Evolutionary conservation across 371 early-diverging fungal genomes (phyloP).

Genomic region (Entomophthora muscae): DNA sequence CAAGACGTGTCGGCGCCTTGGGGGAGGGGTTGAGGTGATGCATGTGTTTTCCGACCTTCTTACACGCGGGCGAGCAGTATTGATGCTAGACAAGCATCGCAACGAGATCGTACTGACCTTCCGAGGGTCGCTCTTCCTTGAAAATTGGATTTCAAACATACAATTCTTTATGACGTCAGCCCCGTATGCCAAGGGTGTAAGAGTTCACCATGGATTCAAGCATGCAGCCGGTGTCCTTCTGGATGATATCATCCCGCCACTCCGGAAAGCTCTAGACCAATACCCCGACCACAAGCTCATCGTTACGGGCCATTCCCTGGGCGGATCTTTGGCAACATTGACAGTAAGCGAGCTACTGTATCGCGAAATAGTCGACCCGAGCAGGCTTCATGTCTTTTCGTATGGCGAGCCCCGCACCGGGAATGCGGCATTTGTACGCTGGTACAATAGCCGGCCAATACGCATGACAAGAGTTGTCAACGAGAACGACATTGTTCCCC

Average conservation of each 20-base stretch:
- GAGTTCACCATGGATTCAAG: slow-evolving; percentile 3
- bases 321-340: slow-evolving; percentile 6
- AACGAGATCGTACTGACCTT: background rate
- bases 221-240: background rate
- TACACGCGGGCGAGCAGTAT: background rate
- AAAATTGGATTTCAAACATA: background rate
- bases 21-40: background rate
- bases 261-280: background rate
- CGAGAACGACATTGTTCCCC: slow-evolving; percentile 27
- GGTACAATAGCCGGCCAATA: slow-evolving; percentile 16
- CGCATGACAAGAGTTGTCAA: slow-evolving; percentile 22
- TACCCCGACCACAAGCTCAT: slow-evolving; percentile 9
- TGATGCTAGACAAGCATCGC: background rate
- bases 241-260: background rate
- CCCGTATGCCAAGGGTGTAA: no score
- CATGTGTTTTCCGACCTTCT: background rate
- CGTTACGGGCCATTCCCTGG: slow-evolving; percentile 11
- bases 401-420: slow-evolving; percentile 29
- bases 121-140: background rate
- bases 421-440: slow-evolving; percentile 21
- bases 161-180: no score
- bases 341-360: background rate
- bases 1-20: background rate
- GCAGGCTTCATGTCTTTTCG: slow-evolving; percentile 3
- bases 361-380: background rate